Evolutionary conservation across 192 early-diverging fungal genomes (phyloP), one percentile per base, ranked within the genome.

Genomic region (Backusella tuberculispora): DNA sequence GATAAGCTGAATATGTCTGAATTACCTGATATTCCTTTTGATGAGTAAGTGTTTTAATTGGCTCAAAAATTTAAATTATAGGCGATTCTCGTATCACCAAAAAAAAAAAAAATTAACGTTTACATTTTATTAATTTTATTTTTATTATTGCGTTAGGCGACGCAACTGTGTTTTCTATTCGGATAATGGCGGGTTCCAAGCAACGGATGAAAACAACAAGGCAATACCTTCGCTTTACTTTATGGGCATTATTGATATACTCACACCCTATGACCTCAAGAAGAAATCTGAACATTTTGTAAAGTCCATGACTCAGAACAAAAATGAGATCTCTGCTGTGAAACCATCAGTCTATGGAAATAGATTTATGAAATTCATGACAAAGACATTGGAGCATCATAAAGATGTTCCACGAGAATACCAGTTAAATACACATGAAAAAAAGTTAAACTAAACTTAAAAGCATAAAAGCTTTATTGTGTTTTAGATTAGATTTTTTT

Each of bases 171-270:
- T 94, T 63, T 98, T 98, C 80, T 97, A 97, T 78, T 86, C 88
- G 42, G 96, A 98, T 63, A 87, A 95, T 46, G 97, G 97, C 72
- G 98, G 98, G 2, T 93, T 95, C 66, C 84, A 87, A 34, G 87
- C 96, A 19, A 93, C 96, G 1, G 93, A 94, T 73, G 88, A 90
- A 66, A 68, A 81, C 48, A 90, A 97, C 75, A 77, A 86, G 48
- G 87, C 91, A 4, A 79, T 86, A 6, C 84, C 87, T 50, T 83
- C 91, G 53, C 85, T 98, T 9, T 99, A 99, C 83, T 98, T 96
- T 77, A 88, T 99, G 74, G 96, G 97, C 15, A 92, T 98, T 72
- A 99, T 99, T 68, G 98, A 99, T 77, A 98, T 99, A 45, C 87
- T 99, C 66, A 99, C 98, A n/a, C 90, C 94, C 2, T 99, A 98